Percentiles rank a stretch among this genome's conserved stretches.
Evolutionary conservation across 257 asterid genomes (phyloP).

Genomic region (Cordia subcordata): DNA sequence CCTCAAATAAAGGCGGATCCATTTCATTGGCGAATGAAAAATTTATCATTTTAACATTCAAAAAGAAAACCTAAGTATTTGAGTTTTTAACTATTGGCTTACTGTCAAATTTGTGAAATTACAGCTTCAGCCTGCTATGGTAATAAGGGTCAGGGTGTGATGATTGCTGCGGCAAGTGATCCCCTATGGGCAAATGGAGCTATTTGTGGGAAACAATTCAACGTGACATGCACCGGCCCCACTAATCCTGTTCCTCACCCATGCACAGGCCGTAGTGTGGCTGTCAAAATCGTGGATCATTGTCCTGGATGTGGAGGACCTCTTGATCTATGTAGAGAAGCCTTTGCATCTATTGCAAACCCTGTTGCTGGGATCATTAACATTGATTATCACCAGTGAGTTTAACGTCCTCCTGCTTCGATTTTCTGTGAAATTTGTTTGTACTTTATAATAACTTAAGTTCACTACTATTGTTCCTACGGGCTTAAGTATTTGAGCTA

Average conservation of each 20-base stretch:
- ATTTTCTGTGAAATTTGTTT: too few relatives aligned
- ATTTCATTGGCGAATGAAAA: too few relatives aligned
- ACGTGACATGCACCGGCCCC: slow-evolving; percentile 39
- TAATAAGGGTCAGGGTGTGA: slow-evolving; percentile 14
- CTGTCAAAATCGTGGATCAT: slow-evolving; percentile 43
- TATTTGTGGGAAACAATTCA: slow-evolving; percentile 37
- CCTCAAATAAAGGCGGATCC: too few relatives aligned
- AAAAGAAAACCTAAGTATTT: too few relatives aligned
- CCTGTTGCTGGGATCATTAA: slow-evolving; percentile 34
- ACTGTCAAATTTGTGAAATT: not conserved
- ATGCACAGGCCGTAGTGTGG: slow-evolving; percentile 34
- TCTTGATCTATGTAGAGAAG: slow-evolving; percentile 44
- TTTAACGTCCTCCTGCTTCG: too few relatives aligned
- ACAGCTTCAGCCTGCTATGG: slow-evolving; percentile 53
- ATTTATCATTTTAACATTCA: too few relatives aligned
- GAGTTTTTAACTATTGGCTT: too few relatives aligned
- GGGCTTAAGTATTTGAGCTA: too few relatives aligned
- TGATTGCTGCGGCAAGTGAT: slow-evolving; percentile 45
- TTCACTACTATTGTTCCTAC: too few relatives aligned
- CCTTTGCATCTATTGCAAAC: slow-evolving; percentile 29
- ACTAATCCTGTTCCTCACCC: slow-evolving; percentile 43
- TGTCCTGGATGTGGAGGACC: slow-evolving; percentile 51
- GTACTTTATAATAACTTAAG: too few relatives aligned
- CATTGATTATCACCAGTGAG: slow-evolving; percentile 27
- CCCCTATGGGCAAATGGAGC: slow-evolving; percentile 32